Percentiles rank a stretch among this genome's conserved stretches.
Conservation (phyloP, 2,329 filamentous ascomycete genomes). For the Colletotrichum cereale region DNA sequence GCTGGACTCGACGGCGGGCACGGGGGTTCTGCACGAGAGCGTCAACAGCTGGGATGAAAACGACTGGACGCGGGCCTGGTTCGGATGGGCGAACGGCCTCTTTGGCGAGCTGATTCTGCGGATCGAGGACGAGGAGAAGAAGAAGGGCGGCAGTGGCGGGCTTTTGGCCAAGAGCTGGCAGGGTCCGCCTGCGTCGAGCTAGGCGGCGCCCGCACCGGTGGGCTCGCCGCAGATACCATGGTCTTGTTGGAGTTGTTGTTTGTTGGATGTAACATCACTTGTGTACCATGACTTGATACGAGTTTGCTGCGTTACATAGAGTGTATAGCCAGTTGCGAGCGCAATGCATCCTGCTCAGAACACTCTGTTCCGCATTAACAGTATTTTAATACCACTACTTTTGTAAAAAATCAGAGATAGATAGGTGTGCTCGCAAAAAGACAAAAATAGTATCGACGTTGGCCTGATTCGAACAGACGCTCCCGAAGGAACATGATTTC, state of each 20-base stretch:
- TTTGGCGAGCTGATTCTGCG: conserved; percentile 56
- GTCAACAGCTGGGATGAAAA: conserved; percentile 56
- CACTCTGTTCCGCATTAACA: no score
- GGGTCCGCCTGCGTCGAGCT: not conserved
- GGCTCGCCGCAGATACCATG: not conserved
- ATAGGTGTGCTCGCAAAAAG: no score
- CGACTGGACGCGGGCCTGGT: conserved; percentile 60
- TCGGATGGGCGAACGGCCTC: conserved; percentile 58
- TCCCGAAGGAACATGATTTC: conserved; percentile 30
- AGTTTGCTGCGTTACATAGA: not conserved
- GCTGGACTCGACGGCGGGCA: conserved; percentile 54
- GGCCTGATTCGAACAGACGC: conserved; percentile 29
- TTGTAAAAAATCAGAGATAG: no score
- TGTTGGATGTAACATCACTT: no score
- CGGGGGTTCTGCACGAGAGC: conserved; percentile 63
- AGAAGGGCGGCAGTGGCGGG: not conserved
- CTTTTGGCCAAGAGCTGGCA: conserved; percentile 31
- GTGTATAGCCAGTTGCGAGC: not conserved
- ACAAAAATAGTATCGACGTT: not conserved
- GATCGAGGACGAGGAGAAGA: conserved; percentile 41
- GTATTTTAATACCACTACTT: not conserved
- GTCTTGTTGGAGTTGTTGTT: not conserved
- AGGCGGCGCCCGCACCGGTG: not conserved
- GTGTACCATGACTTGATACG: no score
- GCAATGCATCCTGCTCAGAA: no score